Percentiles rank a stretch among this genome's conserved stretches.
These are phyloP conservation scores for Blepharisma stoltei DNA, from an alignment of 73 alveolate species.

Conservation along the genomic window DNA sequence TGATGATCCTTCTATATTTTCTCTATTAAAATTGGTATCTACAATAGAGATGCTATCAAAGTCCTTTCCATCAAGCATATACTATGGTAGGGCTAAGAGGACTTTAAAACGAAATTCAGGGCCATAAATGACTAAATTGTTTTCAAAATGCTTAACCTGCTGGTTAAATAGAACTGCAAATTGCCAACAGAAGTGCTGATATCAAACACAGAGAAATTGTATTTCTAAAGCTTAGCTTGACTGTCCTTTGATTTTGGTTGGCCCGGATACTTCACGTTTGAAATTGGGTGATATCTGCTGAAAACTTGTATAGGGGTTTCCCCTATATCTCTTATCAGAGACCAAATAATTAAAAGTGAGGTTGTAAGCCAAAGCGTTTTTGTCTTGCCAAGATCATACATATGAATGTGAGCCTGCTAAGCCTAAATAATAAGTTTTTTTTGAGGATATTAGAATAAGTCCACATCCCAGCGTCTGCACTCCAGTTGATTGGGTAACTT, in stretches of 20 bases:
- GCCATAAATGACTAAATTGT: no score
- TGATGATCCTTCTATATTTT: conserved; percentile 2
- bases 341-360: not conserved
- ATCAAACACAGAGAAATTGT: not conserved
- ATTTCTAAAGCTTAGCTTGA: not conserved
- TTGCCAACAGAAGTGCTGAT: no score
- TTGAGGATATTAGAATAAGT: not conserved
- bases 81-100: no score
- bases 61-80: not conserved
- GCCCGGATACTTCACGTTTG: not conserved
- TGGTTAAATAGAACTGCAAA: no score
- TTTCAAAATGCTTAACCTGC: no score
- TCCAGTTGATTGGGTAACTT: not conserved
- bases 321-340: not conserved
- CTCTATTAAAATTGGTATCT: not conserved
- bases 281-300: not conserved
- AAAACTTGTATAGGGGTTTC: no score
- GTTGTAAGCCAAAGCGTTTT: not conserved
- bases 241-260: not conserved
- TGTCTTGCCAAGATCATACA: not conserved
- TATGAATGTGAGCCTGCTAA: not conserved
- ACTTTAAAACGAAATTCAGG: not conserved
- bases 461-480: not conserved
- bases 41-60: not conserved
- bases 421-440: not conserved